These are phyloP conservation scores for Penicillium sp. DNA, from an alignment of 2,329 filamentous ascomycete species.

Conservation along the genomic window DNA sequence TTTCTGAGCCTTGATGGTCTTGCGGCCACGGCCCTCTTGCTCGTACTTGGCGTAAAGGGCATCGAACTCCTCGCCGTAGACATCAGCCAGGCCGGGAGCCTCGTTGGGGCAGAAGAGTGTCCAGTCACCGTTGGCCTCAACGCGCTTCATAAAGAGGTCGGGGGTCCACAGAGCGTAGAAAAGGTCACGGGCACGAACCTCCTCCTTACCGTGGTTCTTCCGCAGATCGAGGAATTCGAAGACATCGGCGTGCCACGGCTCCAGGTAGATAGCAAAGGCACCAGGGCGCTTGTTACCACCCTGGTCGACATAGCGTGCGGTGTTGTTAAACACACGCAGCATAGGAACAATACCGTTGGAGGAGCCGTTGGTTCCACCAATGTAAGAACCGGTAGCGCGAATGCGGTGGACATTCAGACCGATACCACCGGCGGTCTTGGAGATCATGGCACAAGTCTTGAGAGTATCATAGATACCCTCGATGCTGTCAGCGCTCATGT, in stretches of 20 bases:
- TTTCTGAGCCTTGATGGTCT: slow-evolving; percentile 94
- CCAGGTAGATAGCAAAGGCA: slow-evolving; percentile 96
- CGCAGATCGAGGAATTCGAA: slow-evolving; percentile 95
- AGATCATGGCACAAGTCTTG: slow-evolving; percentile 99
- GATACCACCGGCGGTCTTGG: slow-evolving; percentile 97
- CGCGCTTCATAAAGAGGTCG: slow-evolving; percentile 99
- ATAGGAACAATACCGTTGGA: slow-evolving; percentile 96
- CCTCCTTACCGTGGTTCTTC: slow-evolving; percentile 99
- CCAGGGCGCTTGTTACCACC: slow-evolving; percentile 98
- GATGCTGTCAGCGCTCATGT: slow-evolving; percentile 99
- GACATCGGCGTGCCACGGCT: slow-evolving; percentile 97
- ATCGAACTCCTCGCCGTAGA: slow-evolving; percentile 96
- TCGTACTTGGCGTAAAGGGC: slow-evolving; percentile 87
- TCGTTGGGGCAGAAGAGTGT: slow-evolving; percentile 98
- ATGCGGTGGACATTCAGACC: slow-evolving; percentile 95
- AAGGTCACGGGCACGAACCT: slow-evolving; percentile 88
- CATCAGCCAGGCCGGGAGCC: slow-evolving; percentile 85
- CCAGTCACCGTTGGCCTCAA: slow-evolving; percentile 93
- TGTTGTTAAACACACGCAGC: slow-evolving; percentile 99
- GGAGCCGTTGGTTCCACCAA: slow-evolving; percentile 93
- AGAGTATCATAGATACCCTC: slow-evolving; percentile 98
- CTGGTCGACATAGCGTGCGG: slow-evolving; percentile 94
- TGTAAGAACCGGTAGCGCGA: slow-evolving; percentile 93
- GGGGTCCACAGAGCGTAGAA: slow-evolving; percentile 98
- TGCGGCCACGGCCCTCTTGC: slow-evolving; percentile 72